Evolutionary conservation across 1,284 basidiomycete genomes (phyloP), one percentile per base, ranked within the genome.

Genomic region (Cryptococcus deneoformans): DNA sequence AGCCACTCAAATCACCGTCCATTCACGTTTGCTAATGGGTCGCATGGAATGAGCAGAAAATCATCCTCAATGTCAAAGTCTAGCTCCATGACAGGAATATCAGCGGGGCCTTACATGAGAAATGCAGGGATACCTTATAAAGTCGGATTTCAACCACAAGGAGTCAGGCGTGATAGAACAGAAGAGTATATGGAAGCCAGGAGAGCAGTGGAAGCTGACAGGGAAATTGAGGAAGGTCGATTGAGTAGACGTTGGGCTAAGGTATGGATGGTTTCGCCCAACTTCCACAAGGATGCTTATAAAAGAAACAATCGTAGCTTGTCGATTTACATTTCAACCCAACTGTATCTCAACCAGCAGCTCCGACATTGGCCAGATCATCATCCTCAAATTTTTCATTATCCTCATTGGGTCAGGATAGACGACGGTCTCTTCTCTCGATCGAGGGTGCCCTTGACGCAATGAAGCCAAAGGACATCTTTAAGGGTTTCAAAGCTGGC

Each of bases 201-300:
- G 47, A 82, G 79, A 50, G 64, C 71, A 4, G 81, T 80, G 49
- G 82, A 81, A 9, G 85, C 87, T 50, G 83, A 82, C n/a, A 81
- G 83, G 36, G 83, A 87, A 34, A 81, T 89, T 45, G 90, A 94
- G 70, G 84, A 87, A 45, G 87, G 89, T 35, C 85, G 92, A 60
- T 77, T 93, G 6, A 87, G 89, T 62, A 80, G 91, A 52, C 81
- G 91, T 39, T 82, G 93, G 57, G 90, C 92, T 69, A 94, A 94
- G 70, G 79, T 79, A 29, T 50, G 56, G 73, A 64, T 43, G 38
- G 29, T n/a, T 40, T 11, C 6, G n/a, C 46, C 6, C 29, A 29
- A 29, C 5, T 42, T 16, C 40, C 40, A 3, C 40, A 42, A 12
- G 5, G 3, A 16, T 42, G 40, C 16, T 42, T 11, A 12, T 38